Conservation (phyloP, 2,329 filamentous ascomycete species). For the Claviceps humidiphila region DNA sequence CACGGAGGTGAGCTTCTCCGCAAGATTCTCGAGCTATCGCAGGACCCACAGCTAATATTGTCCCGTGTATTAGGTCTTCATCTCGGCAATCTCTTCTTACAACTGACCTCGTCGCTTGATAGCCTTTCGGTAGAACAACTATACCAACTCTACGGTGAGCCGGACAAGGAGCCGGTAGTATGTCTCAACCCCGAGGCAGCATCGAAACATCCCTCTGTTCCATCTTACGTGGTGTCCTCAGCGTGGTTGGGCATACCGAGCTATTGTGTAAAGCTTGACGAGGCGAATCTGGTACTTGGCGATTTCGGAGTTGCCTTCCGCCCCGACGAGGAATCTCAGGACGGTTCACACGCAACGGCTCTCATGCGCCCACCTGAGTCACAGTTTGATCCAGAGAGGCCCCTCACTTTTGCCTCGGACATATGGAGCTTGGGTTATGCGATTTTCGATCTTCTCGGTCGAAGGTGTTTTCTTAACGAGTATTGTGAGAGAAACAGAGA, state of each 20-base stretch:
- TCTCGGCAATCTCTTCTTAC: conserved; percentile 19
- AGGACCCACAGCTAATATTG: too few species aligned
- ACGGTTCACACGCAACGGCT: conserved; percentile 3
- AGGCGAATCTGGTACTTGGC: conserved; percentile 9
- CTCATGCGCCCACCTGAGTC: conserved; percentile 18
- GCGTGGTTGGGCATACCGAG: conserved; percentile 15
- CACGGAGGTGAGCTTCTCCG: too few species aligned
- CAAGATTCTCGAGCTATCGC: too few species aligned
- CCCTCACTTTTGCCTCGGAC: conserved; percentile 22
- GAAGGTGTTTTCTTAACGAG: conserved; percentile 12
- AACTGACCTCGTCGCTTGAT: conserved; percentile 10
- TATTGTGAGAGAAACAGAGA: not conserved
- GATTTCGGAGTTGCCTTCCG: conserved; percentile 14
- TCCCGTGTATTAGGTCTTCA: not conserved
- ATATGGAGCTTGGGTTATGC: conserved; percentile 26
- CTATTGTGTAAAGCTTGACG: not conserved
- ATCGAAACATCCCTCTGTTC: too few species aligned
- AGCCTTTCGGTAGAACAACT: conserved; percentile 12
- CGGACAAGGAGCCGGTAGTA: conserved; percentile 1
- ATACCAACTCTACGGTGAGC: conserved; percentile 13
- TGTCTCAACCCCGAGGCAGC: too few species aligned
- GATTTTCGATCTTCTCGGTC: conserved; percentile 22
- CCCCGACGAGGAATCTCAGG: conserved; percentile 12
- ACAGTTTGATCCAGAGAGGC: conserved; percentile 2
- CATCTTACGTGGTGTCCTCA: conserved; percentile 10